Evolutionary conservation across 192 early-diverging fungal species (phyloP).

Genomic region (Coemansia sp.): DNA sequence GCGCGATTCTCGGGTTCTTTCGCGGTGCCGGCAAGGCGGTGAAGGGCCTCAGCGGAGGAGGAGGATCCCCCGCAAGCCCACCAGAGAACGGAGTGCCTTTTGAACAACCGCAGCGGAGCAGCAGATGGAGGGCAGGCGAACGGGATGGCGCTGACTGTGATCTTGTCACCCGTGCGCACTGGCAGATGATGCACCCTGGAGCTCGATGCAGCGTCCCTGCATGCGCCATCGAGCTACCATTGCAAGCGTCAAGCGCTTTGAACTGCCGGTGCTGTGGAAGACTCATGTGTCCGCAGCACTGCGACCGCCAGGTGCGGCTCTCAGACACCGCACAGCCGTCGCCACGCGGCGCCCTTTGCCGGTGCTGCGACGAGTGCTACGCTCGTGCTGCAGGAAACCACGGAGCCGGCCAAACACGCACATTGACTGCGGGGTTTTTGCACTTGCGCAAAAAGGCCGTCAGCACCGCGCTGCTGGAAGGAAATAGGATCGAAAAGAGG

Average conservation of each 20-base stretch:
- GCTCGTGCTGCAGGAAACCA: conserved; percentile 39
- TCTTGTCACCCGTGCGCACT: conserved; percentile 32
- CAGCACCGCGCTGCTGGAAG: conserved; percentile 64
- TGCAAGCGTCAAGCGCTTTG: background rate
- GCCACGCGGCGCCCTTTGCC: conserved; percentile 57
- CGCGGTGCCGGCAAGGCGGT: conserved; percentile 32
- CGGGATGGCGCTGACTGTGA: conserved; percentile 27
- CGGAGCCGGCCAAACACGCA: conserved; percentile 53
- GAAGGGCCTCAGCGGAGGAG: conserved; percentile 20
- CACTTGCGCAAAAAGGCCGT: conserved; percentile 56
- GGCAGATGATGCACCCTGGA: conserved; percentile 22
- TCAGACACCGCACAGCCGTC: conserved; percentile 64
- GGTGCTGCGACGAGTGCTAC: conserved; percentile 62
- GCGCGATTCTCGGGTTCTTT: conserved; percentile 49
- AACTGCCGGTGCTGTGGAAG: conserved; percentile 60
- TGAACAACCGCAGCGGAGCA: background rate
- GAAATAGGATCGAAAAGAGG: conserved; percentile 71
- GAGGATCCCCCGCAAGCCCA: background rate
- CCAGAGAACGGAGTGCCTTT: background rate
- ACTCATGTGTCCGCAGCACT: conserved; percentile 64
- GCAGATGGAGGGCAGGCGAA: conserved; percentile 13
- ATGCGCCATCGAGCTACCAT: conserved; percentile 11
- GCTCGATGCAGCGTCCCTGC: conserved; percentile 29
- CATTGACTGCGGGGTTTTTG: conserved; percentile 55
- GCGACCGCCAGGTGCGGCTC: conserved; percentile 59